Conservation (phyloP, 495 filamentous ascomycete species). For the Bryoglossum gracile region DNA sequence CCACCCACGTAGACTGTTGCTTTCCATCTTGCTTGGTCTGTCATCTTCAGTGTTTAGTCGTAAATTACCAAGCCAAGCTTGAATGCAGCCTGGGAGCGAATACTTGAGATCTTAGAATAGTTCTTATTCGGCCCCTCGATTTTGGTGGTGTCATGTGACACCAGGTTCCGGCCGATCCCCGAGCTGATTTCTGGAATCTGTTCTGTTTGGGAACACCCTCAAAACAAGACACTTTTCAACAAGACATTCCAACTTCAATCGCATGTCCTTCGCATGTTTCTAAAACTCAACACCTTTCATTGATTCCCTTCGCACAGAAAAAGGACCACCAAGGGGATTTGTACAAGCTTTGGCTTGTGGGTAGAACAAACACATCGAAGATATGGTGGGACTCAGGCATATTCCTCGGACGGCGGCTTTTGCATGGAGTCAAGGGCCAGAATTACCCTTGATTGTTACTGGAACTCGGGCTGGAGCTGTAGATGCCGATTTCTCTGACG, state of each 20-base stretch:
- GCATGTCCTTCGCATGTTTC: conserved; percentile 6
- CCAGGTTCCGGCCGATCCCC: too few species aligned
- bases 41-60: conserved; percentile 12
- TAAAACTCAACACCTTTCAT: too few species aligned
- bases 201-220: conserved; percentile 17
- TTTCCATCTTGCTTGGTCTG: conserved; percentile 62
- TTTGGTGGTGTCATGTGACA: too few species aligned
- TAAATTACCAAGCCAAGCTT: too few species aligned
- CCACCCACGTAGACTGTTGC: conserved; percentile 88
- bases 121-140: too few species aligned
- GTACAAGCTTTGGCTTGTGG: conserved; percentile 5
- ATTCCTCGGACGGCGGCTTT: conserved; percentile 95
- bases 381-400: conserved; percentile 90
- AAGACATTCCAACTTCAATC: conserved; percentile 3
- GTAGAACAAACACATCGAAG: conserved; percentile 32
- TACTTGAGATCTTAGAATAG: too few species aligned
- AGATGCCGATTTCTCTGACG: conserved; percentile 94
- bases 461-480: conserved; percentile 93
- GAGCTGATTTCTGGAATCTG: too few species aligned
- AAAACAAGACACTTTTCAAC: conserved; percentile 4
- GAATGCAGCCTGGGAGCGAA: too few species aligned
- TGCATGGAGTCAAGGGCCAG: conserved; percentile 81
- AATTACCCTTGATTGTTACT: conserved; percentile 78
- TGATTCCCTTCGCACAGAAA: too few species aligned
- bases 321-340: too few species aligned